These are phyloP conservation scores for Pseudocercospora fuligena DNA, from an alignment of 2,329 filamentous ascomycete species.

Conservation along the genomic window DNA sequence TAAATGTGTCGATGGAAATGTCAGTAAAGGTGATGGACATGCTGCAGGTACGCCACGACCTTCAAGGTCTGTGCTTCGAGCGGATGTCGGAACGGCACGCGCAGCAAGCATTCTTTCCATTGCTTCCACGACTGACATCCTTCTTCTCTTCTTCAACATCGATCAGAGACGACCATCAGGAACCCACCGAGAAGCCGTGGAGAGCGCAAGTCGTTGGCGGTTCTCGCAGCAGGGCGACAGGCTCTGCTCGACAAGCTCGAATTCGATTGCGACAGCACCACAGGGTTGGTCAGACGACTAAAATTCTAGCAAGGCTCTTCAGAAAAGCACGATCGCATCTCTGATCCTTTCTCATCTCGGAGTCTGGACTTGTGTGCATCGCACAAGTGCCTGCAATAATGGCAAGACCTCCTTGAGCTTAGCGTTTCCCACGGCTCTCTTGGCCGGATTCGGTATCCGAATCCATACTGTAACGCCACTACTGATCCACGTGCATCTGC, in stretches of 20 bases:
- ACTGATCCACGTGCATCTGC: neutral
- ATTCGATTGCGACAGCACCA: no score
- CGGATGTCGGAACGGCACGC: neutral
- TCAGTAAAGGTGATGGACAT: neutral
- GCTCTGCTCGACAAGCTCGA: neutral
- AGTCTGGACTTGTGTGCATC: neutral
- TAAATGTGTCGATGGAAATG: neutral
- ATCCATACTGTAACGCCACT: neutral
- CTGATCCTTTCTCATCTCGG: neutral
- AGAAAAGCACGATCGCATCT: neutral
- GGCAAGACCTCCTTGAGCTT: neutral
- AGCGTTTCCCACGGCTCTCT: neutral
- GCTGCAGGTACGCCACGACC: neutral
- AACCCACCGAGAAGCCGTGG: neutral
- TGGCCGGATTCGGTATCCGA: slow-evolving; percentile 1
- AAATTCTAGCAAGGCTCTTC: neutral
- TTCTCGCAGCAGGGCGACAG: neutral
- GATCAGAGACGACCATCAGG: neutral
- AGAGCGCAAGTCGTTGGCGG: neutral
- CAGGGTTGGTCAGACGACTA: neutral
- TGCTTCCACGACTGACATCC: neutral
- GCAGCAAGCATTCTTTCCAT: neutral
- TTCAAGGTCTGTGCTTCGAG: neutral
- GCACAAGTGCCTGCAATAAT: neutral
- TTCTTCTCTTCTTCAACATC: neutral